These are phyloP conservation scores for Boletus rubropictus DNA, from an alignment of 768 basidiomycete genomes.

Conservation along the genomic window DNA sequence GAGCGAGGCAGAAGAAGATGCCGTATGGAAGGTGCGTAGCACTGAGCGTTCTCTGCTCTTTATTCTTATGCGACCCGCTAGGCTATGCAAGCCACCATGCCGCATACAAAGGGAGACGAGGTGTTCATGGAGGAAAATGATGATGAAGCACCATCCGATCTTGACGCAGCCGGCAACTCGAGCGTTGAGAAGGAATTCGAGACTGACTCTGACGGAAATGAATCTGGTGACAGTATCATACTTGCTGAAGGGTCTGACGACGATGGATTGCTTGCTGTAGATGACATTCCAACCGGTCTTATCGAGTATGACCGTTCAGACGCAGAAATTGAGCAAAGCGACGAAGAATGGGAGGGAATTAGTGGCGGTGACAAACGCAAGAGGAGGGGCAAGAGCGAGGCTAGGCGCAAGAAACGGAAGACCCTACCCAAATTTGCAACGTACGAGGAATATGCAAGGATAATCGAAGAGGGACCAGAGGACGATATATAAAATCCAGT, in stretches of 20 bases:
- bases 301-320: slow-evolving; percentile 57
- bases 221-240: slow-evolving; percentile 44
- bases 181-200: slow-evolving; percentile 28
- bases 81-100: slow-evolving; percentile 90
- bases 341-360: slow-evolving; percentile 34
- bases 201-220: slow-evolving; percentile 28
- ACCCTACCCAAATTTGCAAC: slow-evolving; percentile 77
- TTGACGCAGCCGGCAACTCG: slow-evolving; percentile 29
- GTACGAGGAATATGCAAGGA: slow-evolving; percentile 78
- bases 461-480: slow-evolving; percentile 63
- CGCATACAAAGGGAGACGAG: slow-evolving; percentile 48
- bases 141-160: slow-evolving; percentile 15
- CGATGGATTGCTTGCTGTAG: slow-evolving; percentile 59
- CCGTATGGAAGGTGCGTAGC: slow-evolving; percentile 78
- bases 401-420: slow-evolving; percentile 61
- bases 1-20: slow-evolving; percentile 55
- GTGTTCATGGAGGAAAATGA: slow-evolving; percentile 36
- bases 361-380: slow-evolving; percentile 50
- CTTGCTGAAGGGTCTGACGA: slow-evolving; percentile 64
- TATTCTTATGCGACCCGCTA: slow-evolving; percentile 25
- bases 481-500: slow-evolving; percentile 9
- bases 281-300: slow-evolving; percentile 50
- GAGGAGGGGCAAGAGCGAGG: slow-evolving; percentile 35
- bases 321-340: slow-evolving; percentile 20
- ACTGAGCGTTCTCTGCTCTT: background rate